Evolutionary conservation across 1,284 basidiomycete species (phyloP).

Genomic region (Mycena sp.): DNA sequence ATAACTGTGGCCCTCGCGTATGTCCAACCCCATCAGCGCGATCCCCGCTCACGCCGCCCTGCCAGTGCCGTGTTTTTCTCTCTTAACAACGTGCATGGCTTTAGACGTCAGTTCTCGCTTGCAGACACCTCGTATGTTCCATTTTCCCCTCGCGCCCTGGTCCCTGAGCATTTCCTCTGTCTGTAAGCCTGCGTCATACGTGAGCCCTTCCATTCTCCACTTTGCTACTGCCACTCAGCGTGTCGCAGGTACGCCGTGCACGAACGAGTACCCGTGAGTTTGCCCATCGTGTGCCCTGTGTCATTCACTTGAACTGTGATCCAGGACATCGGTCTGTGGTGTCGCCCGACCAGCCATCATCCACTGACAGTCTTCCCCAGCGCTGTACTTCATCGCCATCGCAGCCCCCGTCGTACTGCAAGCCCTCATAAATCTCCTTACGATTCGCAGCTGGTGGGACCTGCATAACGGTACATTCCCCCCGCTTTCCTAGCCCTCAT

Average conservation of each 20-base stretch:
- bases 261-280: slow-evolving; percentile 83
- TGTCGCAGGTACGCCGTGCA: slow-evolving; percentile 78
- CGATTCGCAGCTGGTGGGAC: slow-evolving; percentile 88
- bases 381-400: slow-evolving; percentile 75
- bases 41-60: not conserved
- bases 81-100: slow-evolving; percentile 81
- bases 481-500: not conserved
- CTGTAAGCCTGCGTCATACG: slow-evolving; percentile 57
- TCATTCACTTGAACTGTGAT: not conserved
- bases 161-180: slow-evolving; percentile 39
- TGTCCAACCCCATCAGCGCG: slow-evolving; percentile 38
- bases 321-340: slow-evolving; percentile 14
- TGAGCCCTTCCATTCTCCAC: slow-evolving; percentile 44
- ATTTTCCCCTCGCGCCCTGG: not conserved
- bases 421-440: slow-evolving; percentile 72
- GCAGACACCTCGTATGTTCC: slow-evolving; percentile 72
- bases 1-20: slow-evolving; percentile 78
- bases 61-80: slow-evolving; percentile 72
- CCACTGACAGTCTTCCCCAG: slow-evolving; percentile 50
- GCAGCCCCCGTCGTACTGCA: slow-evolving; percentile 76
- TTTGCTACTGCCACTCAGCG: slow-evolving; percentile 18
- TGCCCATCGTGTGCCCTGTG: not conserved
- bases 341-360: not conserved
- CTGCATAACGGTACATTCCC: slow-evolving; percentile 64
- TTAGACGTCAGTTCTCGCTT: slow-evolving; percentile 86